Evolutionary conservation across 371 early-diverging fungal species (phyloP), one percentile per base, ranked within the genome.

Genomic region (Cokeromyces recurvatus): DNA sequence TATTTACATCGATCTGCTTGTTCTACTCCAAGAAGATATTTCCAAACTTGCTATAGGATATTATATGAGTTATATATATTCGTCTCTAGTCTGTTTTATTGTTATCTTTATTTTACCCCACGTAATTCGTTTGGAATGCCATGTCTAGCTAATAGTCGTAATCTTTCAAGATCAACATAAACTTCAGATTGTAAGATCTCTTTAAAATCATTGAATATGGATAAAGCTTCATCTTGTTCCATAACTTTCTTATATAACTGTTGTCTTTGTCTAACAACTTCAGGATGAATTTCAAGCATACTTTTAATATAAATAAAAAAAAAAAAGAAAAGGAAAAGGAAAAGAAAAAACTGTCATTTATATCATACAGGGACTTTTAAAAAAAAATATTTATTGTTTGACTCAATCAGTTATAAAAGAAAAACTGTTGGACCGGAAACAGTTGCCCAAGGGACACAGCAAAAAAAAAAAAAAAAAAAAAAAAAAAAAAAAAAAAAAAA

Each of bases 141-240:
- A 65, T 89, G 82, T 42, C 86, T 67, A 9, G 90, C 85, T 41
- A 77, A 71, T 48, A 81, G 74, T 36, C 88, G 72, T 44, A 92
- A 70, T 71, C 80, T 79, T 55, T 84, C 84, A 20, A 92, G 65
- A 52, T 92, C 92, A 43, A 92, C 79, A 54, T 79, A 77, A 20
- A 86, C 86, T 57, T 91, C 91, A n/a, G 91, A 81, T 57, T 81
- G 79, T 34, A 92, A 71, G 32, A 90, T 77, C 41, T 89, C 87
- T 46, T 67, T 64, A 57, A 86, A 87, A 48, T 90, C 89, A 46
- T 80, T 81, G 19, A 79, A 65, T 25, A 78, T 68, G 38, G 72
- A 61, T 45, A 59, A 48, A 17, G 71, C 59, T 34, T 63, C 59
- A 48, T 58, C 55, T 46, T 57, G 47, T 21, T 55, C 51, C 61